Evolutionary conservation across 1,139 yeast species (phyloP).

Genomic region (Candida freyschussii): DNA sequence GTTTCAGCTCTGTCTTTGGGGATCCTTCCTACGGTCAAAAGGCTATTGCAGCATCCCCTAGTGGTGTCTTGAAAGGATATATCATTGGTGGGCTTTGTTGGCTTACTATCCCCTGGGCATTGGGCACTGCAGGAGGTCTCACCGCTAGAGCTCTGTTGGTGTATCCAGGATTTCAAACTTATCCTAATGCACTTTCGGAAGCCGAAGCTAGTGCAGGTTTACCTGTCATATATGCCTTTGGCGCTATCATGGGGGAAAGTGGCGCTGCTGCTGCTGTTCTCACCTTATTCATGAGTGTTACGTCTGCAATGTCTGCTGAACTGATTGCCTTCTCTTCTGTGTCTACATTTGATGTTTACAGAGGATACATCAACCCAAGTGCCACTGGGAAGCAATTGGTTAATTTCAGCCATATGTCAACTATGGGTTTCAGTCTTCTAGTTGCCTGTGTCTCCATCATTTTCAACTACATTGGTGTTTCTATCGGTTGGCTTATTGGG

Average conservation of each 20-base stretch:
- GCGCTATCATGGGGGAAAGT: slow-evolving; percentile 32
- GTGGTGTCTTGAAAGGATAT: slow-evolving; percentile 34
- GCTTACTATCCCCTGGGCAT: slow-evolving; percentile 37
- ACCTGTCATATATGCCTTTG: slow-evolving; percentile 30
- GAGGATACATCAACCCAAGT: slow-evolving; percentile 33
- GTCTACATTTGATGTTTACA: slow-evolving; percentile 35
- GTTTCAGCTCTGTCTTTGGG: slow-evolving; percentile 35
- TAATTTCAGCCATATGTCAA: slow-evolving; percentile 30
- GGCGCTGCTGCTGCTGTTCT: slow-evolving; percentile 36
- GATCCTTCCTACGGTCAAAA: slow-evolving; percentile 41
- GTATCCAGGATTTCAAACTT: slow-evolving; percentile 33
- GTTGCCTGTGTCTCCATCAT: slow-evolving; percentile 33
- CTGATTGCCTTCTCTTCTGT: slow-evolving; percentile 36
- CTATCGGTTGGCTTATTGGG: slow-evolving; percentile 31
- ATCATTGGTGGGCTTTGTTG: slow-evolving; percentile 39
- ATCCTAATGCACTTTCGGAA: slow-evolving; percentile 25
- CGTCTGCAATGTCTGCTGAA: slow-evolving; percentile 39
- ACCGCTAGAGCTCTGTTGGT: slow-evolving; percentile 33
- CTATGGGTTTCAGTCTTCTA: slow-evolving; percentile 29
- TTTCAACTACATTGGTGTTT: slow-evolving; percentile 32
- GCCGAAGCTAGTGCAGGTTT: slow-evolving; percentile 27
- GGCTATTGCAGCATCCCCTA: slow-evolving; percentile 40
- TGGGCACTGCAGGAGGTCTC: slow-evolving; percentile 35
- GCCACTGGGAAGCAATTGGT: slow-evolving; percentile 34
- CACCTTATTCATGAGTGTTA: slow-evolving; percentile 38